Evolutionary conservation across 495 filamentous ascomycete genomes (phyloP).

Genomic region (Podospora fimiseda): DNA sequence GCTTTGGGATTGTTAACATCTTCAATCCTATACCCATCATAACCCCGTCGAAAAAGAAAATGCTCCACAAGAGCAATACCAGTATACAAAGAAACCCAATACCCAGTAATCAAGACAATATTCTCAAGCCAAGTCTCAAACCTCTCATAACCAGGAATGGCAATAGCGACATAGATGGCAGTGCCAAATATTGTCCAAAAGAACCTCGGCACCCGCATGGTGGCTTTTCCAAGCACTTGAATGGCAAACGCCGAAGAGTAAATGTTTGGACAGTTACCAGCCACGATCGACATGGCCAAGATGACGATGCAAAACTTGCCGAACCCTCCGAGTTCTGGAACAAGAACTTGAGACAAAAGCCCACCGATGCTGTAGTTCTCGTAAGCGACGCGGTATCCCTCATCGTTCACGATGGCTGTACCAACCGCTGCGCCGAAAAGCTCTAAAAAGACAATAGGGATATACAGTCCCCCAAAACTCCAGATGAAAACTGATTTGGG

Average conservation of each 20-base stretch:
- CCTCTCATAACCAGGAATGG: slow-evolving; percentile 68
- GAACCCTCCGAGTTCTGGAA: slow-evolving; percentile 62
- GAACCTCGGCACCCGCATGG: slow-evolving; percentile 67
- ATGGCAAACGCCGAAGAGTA: slow-evolving; percentile 75
- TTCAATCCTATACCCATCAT: slow-evolving; percentile 54
- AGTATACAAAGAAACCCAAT: slow-evolving; percentile 82
- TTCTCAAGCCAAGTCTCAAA: slow-evolving; percentile 68
- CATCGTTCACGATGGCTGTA: slow-evolving; percentile 52
- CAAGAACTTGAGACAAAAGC: slow-evolving; percentile 60
- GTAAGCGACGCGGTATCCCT: slow-evolving; percentile 58
- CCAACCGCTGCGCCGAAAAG: slow-evolving; percentile 71
- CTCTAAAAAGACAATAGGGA: slow-evolving; percentile 70
- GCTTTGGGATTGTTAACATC: slow-evolving; percentile 53
- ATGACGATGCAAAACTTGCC: slow-evolving; percentile 80
- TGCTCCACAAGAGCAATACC: slow-evolving; percentile 68
- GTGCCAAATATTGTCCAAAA: slow-evolving; percentile 68
- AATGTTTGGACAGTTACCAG: slow-evolving; percentile 85
- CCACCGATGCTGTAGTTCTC: slow-evolving; percentile 58
- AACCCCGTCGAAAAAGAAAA: slow-evolving; percentile 65
- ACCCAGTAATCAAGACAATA: slow-evolving; percentile 74
- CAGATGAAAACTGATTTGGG: slow-evolving; percentile 59
- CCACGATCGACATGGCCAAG: slow-evolving; percentile 71
- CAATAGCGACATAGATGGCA: slow-evolving; percentile 64
- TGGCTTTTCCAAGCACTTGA: slow-evolving; percentile 60
- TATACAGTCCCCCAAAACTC: slow-evolving; percentile 63